Evolutionary conservation across 768 basidiomycete species (phyloP), one percentile per base, ranked within the genome.

Genomic region (Pleurotus citrinopileatus): DNA sequence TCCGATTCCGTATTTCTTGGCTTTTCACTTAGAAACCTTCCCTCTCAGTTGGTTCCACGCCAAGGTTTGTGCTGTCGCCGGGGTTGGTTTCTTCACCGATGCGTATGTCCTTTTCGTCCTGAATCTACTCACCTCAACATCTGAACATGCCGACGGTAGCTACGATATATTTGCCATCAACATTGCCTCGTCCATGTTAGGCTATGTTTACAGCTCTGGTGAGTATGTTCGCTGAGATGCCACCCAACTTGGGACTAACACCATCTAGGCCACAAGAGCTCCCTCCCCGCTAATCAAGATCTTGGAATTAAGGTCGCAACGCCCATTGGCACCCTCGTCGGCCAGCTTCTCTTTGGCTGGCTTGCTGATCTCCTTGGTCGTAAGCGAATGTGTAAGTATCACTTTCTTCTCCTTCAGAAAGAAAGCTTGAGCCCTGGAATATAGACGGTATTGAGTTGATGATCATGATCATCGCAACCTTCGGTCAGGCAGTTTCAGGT

Each of bases 111-210:
- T 42, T 20, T 53, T 42, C 25, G 15, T 40, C 17, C 13, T 29
- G n/a, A n/a, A 44, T 32, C 42, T 13, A 19, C 37, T 43, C 34
- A 53, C 44, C 47, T 20, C 23, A 22, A 52, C n/a, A 5, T 54
- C 17, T 42, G 34, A 32, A 42, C 20, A 27, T 50, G 12, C 42
- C 20, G 25, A 29, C 23, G 26, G 7, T 53, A 82, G 82, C 55
- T 91, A 91, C 62, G 91, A 93, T 57, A 86, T 95, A 56, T 97
- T 94, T 63, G 89, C 91, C 5, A 95, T 95, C 71, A 91, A 86
- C 68, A 89, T 95, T 42, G 91, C 83, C 0, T 82, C 88, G 0
- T 75, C 76, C 0, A 94, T 95, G 91, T 70, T 96, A 54, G 90
- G 87, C 22, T 90, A 86, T 62, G 84, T 94, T 54, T 94, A 94